Evolutionary conservation across 129 eudicot species (phyloP).

Genomic region (Scalesia atractyloides): DNA sequence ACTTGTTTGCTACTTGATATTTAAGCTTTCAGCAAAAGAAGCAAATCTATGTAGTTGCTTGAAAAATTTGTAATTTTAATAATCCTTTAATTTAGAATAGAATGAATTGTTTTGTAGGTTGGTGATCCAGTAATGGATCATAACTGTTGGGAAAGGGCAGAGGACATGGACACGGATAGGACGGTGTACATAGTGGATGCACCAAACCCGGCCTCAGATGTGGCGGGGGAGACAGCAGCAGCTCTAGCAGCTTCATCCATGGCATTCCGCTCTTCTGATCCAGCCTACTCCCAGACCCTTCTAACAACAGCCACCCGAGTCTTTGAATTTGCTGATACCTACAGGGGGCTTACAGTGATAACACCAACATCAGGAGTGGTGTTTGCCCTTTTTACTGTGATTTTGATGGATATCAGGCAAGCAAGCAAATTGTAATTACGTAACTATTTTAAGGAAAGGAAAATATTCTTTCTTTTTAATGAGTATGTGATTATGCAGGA

Average conservation of each 20-base stretch:
- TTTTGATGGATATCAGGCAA: conserved; percentile 94
- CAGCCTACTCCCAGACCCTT: conserved; percentile 71
- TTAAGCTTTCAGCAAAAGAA: no score
- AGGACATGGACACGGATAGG: conserved; percentile 93
- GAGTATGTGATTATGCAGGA: conserved; percentile 46
- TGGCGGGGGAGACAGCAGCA: conserved; percentile 93
- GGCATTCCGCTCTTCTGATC: conserved; percentile 80
- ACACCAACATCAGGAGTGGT: conserved; percentile 61
- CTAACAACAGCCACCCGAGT: conserved; percentile 60
- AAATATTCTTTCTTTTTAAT: background rate
- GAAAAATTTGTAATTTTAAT: no score
- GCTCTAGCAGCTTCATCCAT: conserved; percentile 94
- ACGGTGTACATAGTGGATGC: conserved; percentile 80
- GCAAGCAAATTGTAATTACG: conserved; percentile 19
- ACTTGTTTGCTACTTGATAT: no score
- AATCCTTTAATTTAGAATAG: background rate
- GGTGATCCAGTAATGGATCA: conserved; percentile 83
- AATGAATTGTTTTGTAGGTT: conserved; percentile 46
- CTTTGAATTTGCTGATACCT: conserved; percentile 71
- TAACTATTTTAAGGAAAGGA: background rate
- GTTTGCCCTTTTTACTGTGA: conserved; percentile 96
- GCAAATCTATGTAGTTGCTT: no score
- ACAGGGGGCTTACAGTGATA: conserved; percentile 91
- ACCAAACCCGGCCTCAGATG: conserved; percentile 87
- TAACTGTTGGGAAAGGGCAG: conserved; percentile 98